Evolutionary conservation across 139 green algal genomes (phyloP).

Genomic region (Gonium pectorale): DNA sequence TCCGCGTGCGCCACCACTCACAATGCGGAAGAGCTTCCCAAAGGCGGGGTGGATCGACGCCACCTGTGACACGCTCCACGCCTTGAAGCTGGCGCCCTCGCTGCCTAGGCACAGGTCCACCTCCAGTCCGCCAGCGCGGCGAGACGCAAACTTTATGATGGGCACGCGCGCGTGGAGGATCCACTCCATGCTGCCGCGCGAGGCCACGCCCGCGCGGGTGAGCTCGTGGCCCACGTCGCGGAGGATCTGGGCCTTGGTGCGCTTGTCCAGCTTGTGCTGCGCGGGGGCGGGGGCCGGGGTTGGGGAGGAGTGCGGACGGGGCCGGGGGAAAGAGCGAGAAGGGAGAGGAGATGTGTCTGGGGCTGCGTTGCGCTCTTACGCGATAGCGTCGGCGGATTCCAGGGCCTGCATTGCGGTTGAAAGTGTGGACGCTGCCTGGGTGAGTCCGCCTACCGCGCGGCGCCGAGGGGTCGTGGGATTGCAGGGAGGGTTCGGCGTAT

Average conservation of each 20-base stretch:
- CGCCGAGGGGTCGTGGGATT: no score
- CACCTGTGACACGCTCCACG: slow-evolving; percentile 42
- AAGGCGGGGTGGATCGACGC: slow-evolving; percentile 50
- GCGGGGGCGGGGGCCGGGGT: background rate
- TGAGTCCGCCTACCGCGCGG: no score
- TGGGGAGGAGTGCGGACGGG: background rate
- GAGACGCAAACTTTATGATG: slow-evolving; percentile 77
- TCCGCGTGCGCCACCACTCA: background rate
- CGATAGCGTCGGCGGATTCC: no score
- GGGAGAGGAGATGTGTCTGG: background rate
- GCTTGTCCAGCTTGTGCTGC: slow-evolving; percentile 25
- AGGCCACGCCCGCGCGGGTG: background rate
- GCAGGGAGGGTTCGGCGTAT: no score
- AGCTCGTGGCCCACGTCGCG: background rate
- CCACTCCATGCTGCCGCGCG: slow-evolving; percentile 26
- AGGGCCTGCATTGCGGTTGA: no score
- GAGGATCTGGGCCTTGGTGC: background rate
- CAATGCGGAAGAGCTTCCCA: slow-evolving; percentile 40
- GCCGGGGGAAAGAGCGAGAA: background rate
- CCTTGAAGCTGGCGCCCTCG: slow-evolving; percentile 63
- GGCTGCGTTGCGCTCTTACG: background rate
- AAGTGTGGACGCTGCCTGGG: no score
- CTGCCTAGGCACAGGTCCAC: slow-evolving; percentile 68
- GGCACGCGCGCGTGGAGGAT: slow-evolving; percentile 76
- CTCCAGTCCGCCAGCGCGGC: background rate